Base-by-base conservation (phyloP, 805 yeast genomes). In the Debaryomyces prosopidis region DNA sequence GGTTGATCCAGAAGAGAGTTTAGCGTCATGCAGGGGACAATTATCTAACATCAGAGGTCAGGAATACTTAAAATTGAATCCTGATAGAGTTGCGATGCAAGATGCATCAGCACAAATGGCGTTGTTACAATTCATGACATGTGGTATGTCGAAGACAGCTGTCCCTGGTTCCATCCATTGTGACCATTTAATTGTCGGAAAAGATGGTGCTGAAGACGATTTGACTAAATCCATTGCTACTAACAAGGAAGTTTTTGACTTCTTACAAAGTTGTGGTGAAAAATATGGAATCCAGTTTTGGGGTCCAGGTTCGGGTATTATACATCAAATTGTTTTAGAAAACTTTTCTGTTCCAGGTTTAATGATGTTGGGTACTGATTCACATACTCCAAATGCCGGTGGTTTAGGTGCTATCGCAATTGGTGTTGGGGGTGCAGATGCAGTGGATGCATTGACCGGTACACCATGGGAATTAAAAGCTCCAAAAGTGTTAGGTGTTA, bases 91-190 rank as follows among this genome's bases (percentile, higher is more conserved):
- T 39, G 99, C 99, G 20, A 92, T 95, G 96, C 99, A 94, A 76
- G 99, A 94, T 77, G 99, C 99, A n/a, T 88, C 97, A 27, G 99
- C 99, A 15, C 99, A 94, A 73, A 94, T 92, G 89, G 99, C 99
- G n/a, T 76, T 94, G 55, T 76, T 94, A 58, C 99, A 94, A 73
- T 94, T 94, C 75, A 94, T 94, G 96, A 89, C 97, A 43, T 92
- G 97, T 53, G 96, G 96, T 31, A 81, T 92, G 81, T 75, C 86
- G 41, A 68, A 81, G 31, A 92, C 96, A 15, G 87, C 87, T 5
- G 96, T 95, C 7, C 99, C 99, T 31, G 92, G 89, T 15, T 88
- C 97, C 5, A 92, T 94, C 52, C 99, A 94, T 71, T 94, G 99
- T 75, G 99, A 94, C 66, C 99, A 94, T 72, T 82, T 94, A 71